Evolutionary conservation across 1,284 basidiomycete genomes (phyloP).

Genomic region (Ustilago shanxiensis): DNA sequence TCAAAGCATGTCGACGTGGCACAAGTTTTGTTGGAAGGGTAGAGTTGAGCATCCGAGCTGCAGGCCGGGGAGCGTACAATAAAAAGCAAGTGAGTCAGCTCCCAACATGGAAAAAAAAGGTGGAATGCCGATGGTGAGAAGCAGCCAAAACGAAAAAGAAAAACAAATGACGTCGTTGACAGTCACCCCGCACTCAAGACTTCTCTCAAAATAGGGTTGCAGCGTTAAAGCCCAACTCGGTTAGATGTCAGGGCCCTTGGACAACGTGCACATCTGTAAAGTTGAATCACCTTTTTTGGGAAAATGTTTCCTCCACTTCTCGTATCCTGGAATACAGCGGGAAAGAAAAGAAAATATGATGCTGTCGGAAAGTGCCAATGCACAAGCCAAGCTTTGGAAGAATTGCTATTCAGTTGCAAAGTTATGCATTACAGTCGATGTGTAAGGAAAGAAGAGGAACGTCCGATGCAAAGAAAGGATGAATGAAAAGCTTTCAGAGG

Average conservation of each 20-base stretch:
- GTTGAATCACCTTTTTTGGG: slow-evolving; percentile 15
- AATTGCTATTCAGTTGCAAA: too few species aligned
- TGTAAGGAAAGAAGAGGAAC: too few species aligned
- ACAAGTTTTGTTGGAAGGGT: too few species aligned
- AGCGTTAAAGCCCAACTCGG: slow-evolving; percentile 8
- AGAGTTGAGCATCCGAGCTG: neutral
- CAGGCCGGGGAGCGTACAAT: neutral
- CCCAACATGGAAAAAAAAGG: neutral
- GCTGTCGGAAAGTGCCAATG: neutral
- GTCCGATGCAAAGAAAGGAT: neutral
- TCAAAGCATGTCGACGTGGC: too few species aligned
- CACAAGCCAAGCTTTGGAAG: neutral
- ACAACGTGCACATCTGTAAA: slow-evolving; percentile 14
- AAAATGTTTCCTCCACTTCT: slow-evolving; percentile 18
- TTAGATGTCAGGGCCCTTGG: neutral
- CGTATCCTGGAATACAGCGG: neutral
- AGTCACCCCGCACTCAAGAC: slow-evolving; percentile 32
- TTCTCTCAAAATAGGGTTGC: neutral
- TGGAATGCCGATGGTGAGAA: slow-evolving; percentile 12
- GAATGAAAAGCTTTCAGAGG: neutral
- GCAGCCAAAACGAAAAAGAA: neutral
- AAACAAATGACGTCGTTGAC: slow-evolving; percentile 42
- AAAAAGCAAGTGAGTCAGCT: slow-evolving; percentile 20
- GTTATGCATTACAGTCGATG: too few species aligned
- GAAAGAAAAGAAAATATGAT: too few species aligned